These are phyloP conservation scores for Talaromyces sp. DNA, from an alignment of 2,329 filamentous ascomycete species.

Conservation along the genomic window DNA sequence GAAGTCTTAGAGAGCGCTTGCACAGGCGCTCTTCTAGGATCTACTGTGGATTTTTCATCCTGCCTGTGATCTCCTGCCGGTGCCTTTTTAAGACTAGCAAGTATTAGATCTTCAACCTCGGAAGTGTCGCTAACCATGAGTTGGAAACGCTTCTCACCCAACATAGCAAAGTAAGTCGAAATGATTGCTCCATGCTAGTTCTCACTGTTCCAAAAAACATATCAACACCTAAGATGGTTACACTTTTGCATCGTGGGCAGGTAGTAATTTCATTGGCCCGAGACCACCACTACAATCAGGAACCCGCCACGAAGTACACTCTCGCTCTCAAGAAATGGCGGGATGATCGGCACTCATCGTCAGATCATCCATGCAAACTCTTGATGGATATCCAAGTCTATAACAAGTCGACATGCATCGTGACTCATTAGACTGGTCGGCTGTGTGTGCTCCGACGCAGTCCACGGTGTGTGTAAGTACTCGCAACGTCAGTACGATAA, in stretches of 20 bases:
- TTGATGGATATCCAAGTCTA: background rate
- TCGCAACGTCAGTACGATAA: background rate
- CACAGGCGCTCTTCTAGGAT: background rate
- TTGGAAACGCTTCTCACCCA: background rate
- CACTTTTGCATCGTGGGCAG: background rate
- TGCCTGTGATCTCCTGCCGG: background rate
- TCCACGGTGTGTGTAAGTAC: background rate
- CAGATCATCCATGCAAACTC: background rate
- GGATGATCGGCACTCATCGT: background rate
- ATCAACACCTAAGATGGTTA: background rate
- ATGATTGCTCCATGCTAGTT: background rate
- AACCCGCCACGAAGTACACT: background rate
- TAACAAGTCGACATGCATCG: background rate
- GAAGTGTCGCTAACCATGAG: background rate
- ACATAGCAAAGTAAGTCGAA: background rate
- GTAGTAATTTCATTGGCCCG: background rate
- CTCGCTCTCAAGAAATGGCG: background rate
- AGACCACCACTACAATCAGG: background rate
- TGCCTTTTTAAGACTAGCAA: background rate
- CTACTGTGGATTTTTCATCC: too few relatives aligned
- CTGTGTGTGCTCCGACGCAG: constrained; percentile 3
- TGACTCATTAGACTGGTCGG: constrained; percentile 1
- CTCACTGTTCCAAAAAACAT: background rate
- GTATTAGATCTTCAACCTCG: background rate
- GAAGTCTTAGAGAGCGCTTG: background rate